Percentiles rank a stretch among this genome's conserved stretches.
Conservation (phyloP, 2,329 filamentous ascomycete genomes). For the Diaporthe australafricana region DNA sequence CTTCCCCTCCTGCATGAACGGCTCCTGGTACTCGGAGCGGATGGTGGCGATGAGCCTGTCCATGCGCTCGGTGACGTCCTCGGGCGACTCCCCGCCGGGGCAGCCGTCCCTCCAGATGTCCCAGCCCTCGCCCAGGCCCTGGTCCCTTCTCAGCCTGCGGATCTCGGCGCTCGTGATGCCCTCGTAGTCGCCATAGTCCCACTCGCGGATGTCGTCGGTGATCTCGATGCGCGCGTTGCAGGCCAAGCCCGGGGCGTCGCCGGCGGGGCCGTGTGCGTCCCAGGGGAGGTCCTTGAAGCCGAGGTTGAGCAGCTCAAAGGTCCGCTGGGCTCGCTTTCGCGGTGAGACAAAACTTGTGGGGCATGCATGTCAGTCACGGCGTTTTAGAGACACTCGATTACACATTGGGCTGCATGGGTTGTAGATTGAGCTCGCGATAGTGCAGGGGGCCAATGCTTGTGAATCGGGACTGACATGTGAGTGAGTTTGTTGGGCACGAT, state of each 20-base stretch:
- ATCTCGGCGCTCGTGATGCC: slow-evolving; percentile 81
- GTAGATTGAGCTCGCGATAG: too few relatives aligned
- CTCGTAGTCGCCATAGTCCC: slow-evolving; percentile 91
- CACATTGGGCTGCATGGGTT: background rate
- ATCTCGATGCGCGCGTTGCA: slow-evolving; percentile 74
- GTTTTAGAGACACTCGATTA: slow-evolving; percentile 23
- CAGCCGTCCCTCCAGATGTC: slow-evolving; percentile 94
- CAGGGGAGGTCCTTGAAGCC: slow-evolving; percentile 81
- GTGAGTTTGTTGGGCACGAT: slow-evolving; percentile 85
- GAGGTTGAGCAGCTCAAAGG: slow-evolving; percentile 88
- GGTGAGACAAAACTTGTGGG: slow-evolving; percentile 83
- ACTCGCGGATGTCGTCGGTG: slow-evolving; percentile 81
- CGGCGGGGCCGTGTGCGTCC: slow-evolving; percentile 59
- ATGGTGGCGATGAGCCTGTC: slow-evolving; percentile 84
- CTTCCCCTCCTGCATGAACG: slow-evolving; percentile 67
- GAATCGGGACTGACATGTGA: slow-evolving; percentile 74
- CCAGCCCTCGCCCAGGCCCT: slow-evolving; percentile 73
- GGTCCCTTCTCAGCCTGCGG: slow-evolving; percentile 63
- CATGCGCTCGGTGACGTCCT: slow-evolving; percentile 77
- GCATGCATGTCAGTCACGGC: slow-evolving; percentile 28
- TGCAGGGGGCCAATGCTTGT: background rate
- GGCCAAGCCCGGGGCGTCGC: slow-evolving; percentile 51
- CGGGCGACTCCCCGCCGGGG: slow-evolving; percentile 82
- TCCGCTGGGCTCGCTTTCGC: slow-evolving; percentile 84
- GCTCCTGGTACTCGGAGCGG: slow-evolving; percentile 71